Evolutionary conservation across 768 basidiomycete genomes (phyloP).

Genomic region (Hysterangium stoloniferum): DNA sequence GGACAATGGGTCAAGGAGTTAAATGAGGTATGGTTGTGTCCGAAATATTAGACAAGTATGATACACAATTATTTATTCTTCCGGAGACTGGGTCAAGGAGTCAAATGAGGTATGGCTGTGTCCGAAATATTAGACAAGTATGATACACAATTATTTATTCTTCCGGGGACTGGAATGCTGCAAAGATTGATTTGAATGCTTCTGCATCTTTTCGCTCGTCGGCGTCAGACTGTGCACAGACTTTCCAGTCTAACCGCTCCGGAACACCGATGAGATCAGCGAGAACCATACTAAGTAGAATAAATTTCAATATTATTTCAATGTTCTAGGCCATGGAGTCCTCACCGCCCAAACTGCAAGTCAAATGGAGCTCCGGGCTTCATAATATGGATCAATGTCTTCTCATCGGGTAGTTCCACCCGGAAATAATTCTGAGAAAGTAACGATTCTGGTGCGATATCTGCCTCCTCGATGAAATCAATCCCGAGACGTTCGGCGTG

Average conservation of each 20-base stretch:
- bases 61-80: background rate
- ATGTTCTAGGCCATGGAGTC: background rate
- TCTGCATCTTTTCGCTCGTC: constrained; percentile 81
- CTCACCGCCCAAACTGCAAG: constrained; percentile 90
- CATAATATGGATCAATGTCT: constrained; percentile 79
- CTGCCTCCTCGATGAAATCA: constrained; percentile 63
- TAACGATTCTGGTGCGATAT: constrained; percentile 40
- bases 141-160: too few species aligned
- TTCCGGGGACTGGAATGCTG: constrained; percentile 53
- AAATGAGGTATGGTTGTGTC: too few species aligned
- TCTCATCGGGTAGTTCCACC: constrained; percentile 83
- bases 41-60: too few species aligned
- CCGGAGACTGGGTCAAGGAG: too few species aligned
- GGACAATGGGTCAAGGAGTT: too few species aligned
- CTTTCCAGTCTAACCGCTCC: constrained; percentile 88
- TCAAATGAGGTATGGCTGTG: too few species aligned
- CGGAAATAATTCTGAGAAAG: constrained; percentile 76
- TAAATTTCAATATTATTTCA: background rate
- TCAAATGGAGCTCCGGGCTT: constrained; percentile 72
- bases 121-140: too few species aligned
- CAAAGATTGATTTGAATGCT: constrained; percentile 79
- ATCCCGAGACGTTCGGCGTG: constrained; percentile 62
- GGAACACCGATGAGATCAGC: constrained; percentile 68
- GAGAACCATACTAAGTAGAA: constrained; percentile 61
- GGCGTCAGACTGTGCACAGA: constrained; percentile 71